Conservation (phyloP, 1,139 yeast genomes). For the Yamadazyma diospyri region DNA sequence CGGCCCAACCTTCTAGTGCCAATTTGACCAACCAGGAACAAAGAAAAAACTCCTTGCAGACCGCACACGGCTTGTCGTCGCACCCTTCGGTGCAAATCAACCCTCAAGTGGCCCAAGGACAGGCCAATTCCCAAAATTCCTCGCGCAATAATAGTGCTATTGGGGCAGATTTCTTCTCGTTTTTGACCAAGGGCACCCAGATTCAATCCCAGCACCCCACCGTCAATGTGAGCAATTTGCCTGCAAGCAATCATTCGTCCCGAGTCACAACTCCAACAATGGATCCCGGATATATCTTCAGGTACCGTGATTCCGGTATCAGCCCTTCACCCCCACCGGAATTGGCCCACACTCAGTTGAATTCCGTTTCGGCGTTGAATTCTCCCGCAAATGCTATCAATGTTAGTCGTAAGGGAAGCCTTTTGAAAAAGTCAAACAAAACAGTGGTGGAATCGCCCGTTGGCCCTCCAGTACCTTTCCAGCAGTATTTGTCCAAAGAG, state of each 20-base stretch:
- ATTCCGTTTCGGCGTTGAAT: neutral
- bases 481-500: conserved; percentile 63
- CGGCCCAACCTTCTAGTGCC: conserved; percentile 40
- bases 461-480: conserved; percentile 73
- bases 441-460: conserved; percentile 50
- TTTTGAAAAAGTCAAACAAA: conserved; percentile 27
- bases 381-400: conserved; percentile 19
- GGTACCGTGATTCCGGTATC: conserved; percentile 7
- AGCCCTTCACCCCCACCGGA: conserved; percentile 16
- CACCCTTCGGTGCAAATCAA: conserved; percentile 5
- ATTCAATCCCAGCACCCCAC: neutral
- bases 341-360: neutral
- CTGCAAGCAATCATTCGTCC: conserved; percentile 11
- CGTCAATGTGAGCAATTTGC: neutral
- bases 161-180: conserved; percentile 13
- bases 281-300: conserved; percentile 10
- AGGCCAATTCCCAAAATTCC: conserved; percentile 7
- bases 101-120: conserved; percentile 4
- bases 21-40: conserved; percentile 15
- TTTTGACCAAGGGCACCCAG: conserved; percentile 9
- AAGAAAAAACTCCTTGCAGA: conserved; percentile 12
- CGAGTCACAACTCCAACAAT: conserved; percentile 14
- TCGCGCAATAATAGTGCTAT: conserved; percentile 16
- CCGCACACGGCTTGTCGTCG: neutral
- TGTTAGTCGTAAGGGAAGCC: conserved; percentile 21